phyloP scores from a whole-genome alignment of 805 yeast genomes.

The Cyberlindnera galapagoensis region DNA sequence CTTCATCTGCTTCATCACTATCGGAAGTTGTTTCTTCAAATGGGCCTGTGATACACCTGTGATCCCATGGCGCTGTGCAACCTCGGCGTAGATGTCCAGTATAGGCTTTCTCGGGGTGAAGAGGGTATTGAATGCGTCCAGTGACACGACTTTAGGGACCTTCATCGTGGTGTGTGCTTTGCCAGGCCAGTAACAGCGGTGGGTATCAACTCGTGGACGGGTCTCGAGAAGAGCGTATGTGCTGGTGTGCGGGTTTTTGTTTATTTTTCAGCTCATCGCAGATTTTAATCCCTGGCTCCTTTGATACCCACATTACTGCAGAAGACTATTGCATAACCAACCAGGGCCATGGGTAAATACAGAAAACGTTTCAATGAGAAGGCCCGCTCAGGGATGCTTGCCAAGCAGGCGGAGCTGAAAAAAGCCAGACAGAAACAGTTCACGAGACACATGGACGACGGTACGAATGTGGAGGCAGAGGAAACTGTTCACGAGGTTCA shows the following conservation, averaged over 20 bases:
- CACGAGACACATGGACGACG: slow-evolving; percentile 40
- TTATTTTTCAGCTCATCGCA: no score
- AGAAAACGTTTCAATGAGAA: slow-evolving; percentile 77
- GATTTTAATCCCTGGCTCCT: no score
- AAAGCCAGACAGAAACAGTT: slow-evolving; percentile 66
- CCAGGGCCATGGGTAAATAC: slow-evolving; percentile 68
- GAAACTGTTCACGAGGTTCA: slow-evolving; percentile 14
- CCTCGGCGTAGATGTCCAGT: slow-evolving; percentile 43
- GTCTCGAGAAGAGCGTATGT: no score
- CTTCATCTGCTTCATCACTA: slow-evolving; percentile 30
- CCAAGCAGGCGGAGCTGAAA: slow-evolving; percentile 67
- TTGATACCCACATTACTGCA: no score
- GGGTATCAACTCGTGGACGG: no score
- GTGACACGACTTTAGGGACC: slow-evolving; percentile 39
- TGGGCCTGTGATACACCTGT: slow-evolving; percentile 20
- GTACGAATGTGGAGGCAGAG: slow-evolving; percentile 18
- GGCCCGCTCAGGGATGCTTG: slow-evolving; percentile 79
- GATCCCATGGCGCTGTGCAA: slow-evolving; percentile 42
- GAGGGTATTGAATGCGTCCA: slow-evolving; percentile 66
- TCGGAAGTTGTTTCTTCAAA: slow-evolving; percentile 16
- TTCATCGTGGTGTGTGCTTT: slow-evolving; percentile 1
- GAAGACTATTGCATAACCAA: background rate
- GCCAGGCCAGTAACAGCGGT: no score
- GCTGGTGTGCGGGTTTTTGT: no score
- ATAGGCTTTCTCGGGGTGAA: slow-evolving; percentile 52